Evolutionary conservation across 2,329 filamentous ascomycete genomes (phyloP), one percentile per base, ranked within the genome.

Genomic region (Colletotrichum shisoi): DNA sequence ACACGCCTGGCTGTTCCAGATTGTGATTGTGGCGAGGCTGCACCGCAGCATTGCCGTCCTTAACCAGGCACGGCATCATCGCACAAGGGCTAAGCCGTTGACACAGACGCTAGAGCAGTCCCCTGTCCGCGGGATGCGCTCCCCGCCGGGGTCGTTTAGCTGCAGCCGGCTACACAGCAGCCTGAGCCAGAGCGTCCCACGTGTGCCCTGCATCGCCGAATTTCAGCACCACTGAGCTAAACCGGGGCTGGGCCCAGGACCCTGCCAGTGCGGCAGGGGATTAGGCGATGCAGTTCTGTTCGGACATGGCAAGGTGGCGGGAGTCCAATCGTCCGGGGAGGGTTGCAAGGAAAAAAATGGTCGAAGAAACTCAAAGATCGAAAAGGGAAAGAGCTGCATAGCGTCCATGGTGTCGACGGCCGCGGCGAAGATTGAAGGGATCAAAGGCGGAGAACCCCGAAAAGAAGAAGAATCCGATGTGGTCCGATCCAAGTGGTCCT

Each of bases 191-290:
- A 62, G 31, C 15, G 46, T 61, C 57, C 66, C 66, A 68, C 66
- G 62, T 68, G 66, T 51, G 62, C 57, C 57, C 53, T 68, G 66
- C 66, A 68, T 62, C 66, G 34, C 57, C 63, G 53, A 67, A 67
- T 53, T 68, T 68, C 64, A 51, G 52, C 57, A 62, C 52, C 48
- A 57, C 44, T 67, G 61, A 56, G 61, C 61, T 64, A 59, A 51
- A 40, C 64, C 49, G 21, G 40, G 49, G 48, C 54, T 24, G 45
- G 62, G 54, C 34, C 37, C 48, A 62, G 34, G 48, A 56, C 53
- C 60, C 61, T 59, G 61, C 49, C 61, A 49, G 34, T 37, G 21
- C 40, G n/a, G 62, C 65, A 64, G 56, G 65, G 65, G 34, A 9
- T 3, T 34, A 62, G 61, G 48, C 49, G 54, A 48, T 56, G 54